Evolutionary conservation across 164 flowering plant species (phyloP).

Genomic region (Magnolia sinica): DNA sequence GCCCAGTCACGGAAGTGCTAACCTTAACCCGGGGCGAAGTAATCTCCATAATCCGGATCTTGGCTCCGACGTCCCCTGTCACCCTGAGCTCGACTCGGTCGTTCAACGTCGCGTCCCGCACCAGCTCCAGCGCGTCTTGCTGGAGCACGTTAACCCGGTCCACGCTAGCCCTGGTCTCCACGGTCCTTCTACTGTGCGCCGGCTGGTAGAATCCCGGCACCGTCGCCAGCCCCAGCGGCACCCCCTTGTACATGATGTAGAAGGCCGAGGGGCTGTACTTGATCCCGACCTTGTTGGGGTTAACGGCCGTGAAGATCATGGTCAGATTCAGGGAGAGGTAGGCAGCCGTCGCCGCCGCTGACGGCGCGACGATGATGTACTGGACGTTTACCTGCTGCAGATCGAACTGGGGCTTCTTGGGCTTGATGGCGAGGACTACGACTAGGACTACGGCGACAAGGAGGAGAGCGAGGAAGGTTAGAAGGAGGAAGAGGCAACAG

Average conservation of each 20-base stretch:
- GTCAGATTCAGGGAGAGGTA: slow-evolving; percentile 56
- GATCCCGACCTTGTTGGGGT: slow-evolving; percentile 93
- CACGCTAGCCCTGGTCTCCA: slow-evolving; percentile 61
- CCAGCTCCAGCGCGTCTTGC: slow-evolving; percentile 66
- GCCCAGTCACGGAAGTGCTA: slow-evolving; percentile 3
- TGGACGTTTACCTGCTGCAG: slow-evolving; percentile 88
- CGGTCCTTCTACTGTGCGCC: slow-evolving; percentile 62
- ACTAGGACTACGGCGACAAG: slow-evolving; percentile 66
- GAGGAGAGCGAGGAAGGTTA: slow-evolving; percentile 72
- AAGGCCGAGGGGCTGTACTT: slow-evolving; percentile 81
- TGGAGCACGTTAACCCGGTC: slow-evolving; percentile 67
- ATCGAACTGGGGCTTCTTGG: slow-evolving; percentile 88
- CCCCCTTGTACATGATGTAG: slow-evolving; percentile 86
- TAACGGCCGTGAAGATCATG: slow-evolving; percentile 79
- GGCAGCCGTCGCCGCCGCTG: slow-evolving; percentile 26
- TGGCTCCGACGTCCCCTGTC: slow-evolving; percentile 83
- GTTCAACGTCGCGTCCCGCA: slow-evolving; percentile 76
- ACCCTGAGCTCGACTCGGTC: slow-evolving; percentile 87
- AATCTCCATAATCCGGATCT: slow-evolving; percentile 74
- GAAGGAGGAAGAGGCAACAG: slow-evolving; percentile 90
- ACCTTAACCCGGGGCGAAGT: slow-evolving; percentile 91
- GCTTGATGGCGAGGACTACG: slow-evolving; percentile 78
- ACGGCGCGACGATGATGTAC: slow-evolving; percentile 65
- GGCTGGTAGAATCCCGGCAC: slow-evolving; percentile 85
- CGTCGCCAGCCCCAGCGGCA: slow-evolving; percentile 73